Evolutionary conservation across 257 asterid species (phyloP), one percentile per base, ranked within the genome.

Genomic region (Cynanchum wilfordii): DNA sequence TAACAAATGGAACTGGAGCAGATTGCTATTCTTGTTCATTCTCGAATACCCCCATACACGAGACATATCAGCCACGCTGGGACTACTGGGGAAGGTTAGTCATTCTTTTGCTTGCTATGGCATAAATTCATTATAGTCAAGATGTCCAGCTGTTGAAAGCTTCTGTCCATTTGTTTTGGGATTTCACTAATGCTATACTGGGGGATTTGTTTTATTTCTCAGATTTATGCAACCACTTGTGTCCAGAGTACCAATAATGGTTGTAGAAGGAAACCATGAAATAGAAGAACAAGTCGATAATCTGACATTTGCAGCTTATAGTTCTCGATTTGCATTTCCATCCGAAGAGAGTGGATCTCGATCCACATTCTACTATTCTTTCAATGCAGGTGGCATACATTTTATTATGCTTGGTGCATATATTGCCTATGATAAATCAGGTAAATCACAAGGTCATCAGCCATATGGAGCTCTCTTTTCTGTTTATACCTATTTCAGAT

Each of bases 1-100:
- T 94, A 73, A 86, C 97, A 0, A 94, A 89, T 42, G 99, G 97
- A 71, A 88, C 95, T 57, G 91, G 99, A 25, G 68, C 97, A 29
- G 97, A 89, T 78, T 94, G 99, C 78, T 94, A 94, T 62, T 86
- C 99, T 51, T 94, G 99, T 83, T 84, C 96, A 4, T 94, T 94
- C 80, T 27, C 92, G 0, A 74, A 87, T 78, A 86, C 95, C 66
- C 99, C 99, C 44, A 87, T 91, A 75, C 99, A 89, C 1, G 99
- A 94, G 83, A 94, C 98, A 16, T 94, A 91, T 84, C 99, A 94
- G 78, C 99, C 99, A 52, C 99, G 98, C 58, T 94, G 99, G 99
- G 99, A 94, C 84, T 91, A 85, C 68, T 94, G 99, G 99, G 99
- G 99, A 85, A 94, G 99, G 99, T 94, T 70, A 77, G 45, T 47